Evolutionary conservation across 768 basidiomycete species (phyloP), one percentile per base, ranked within the genome.

Genomic region (Lentinula sp.): DNA sequence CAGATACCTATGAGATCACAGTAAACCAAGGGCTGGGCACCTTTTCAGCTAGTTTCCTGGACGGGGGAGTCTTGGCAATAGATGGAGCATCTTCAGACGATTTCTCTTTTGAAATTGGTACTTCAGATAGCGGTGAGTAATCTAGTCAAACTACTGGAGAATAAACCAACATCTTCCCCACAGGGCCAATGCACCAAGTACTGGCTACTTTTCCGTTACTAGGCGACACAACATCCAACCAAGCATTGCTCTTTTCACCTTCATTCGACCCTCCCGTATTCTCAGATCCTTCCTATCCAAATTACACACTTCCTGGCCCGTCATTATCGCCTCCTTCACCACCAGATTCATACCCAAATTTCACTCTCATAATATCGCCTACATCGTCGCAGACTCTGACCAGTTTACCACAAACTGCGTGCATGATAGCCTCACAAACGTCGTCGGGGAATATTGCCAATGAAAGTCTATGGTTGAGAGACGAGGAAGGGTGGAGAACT

Each of bases 141-240:
- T 32, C 21, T 16, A 10, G 16, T 13, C 3, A 35, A 23, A 40
- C 9, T 34, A 45, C 48, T 57, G 61, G 3, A 16, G 10, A 15
- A 39, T 31, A 42, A 18, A 10, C 31, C 5, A 62, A 8, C 18
- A n/a, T 50, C 11, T 13, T 2, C 16, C 32, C 32, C 58, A 8
- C 42, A 49, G 85, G 64, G 10, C 77, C 83, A 16, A 71, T 86
- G 52, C 86, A 87, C 65, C 67, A 77, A 61, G 60, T 71, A 5
- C 66, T 82, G 10, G 60, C 70, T 16, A 65, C 65, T 9, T 66
- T 80, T 0, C 89, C 89, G 1, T 70, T 88, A 5, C 73, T 92
- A 1, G 89, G 88, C 2, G 91, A 93, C 69, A 85, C 88, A 1
- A 89, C 90, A 1, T 74, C 85, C 5, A 89, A 85, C 55, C 84